Conservation (phyloP, 306 rosid species). For the Castanea crenata region DNA sequence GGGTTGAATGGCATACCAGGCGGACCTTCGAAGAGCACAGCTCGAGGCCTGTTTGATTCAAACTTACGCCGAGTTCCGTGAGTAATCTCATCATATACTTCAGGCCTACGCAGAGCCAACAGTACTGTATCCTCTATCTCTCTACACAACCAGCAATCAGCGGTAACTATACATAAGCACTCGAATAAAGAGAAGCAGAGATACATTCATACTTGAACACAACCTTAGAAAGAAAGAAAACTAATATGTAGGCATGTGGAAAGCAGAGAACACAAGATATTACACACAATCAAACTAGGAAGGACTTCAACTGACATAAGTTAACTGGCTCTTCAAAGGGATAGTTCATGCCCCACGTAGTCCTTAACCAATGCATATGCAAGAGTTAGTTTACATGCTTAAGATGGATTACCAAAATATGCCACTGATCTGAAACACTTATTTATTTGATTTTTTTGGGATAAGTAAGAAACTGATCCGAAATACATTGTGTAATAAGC, state of each 20-base stretch:
- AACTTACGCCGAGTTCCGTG: constrained; percentile 75
- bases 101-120: constrained; percentile 80
- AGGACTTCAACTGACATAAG: not conserved
- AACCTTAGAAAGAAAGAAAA: not conserved
- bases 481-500: not conserved
- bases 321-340: not conserved
- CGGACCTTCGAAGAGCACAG: constrained; percentile 95
- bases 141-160: constrained; percentile 36
- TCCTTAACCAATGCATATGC: not conserved
- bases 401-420: constrained; percentile 7
- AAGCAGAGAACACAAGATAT: not conserved
- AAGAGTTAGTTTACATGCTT: not conserved
- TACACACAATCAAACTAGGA: not conserved
- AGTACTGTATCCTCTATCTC: constrained; percentile 84
- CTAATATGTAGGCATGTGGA: too few relatives aligned
- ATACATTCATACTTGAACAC: constrained; percentile 4
- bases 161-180: not conserved
- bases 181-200: not conserved
- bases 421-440: not conserved
- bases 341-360: not conserved
- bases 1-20: constrained; percentile 54
- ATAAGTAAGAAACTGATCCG: not conserved
- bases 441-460: too few relatives aligned
- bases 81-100: constrained; percentile 85
- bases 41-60: constrained; percentile 88